Evolutionary conservation across 148 eudicot species (phyloP).

Genomic region (Agrostemma githago): DNA sequence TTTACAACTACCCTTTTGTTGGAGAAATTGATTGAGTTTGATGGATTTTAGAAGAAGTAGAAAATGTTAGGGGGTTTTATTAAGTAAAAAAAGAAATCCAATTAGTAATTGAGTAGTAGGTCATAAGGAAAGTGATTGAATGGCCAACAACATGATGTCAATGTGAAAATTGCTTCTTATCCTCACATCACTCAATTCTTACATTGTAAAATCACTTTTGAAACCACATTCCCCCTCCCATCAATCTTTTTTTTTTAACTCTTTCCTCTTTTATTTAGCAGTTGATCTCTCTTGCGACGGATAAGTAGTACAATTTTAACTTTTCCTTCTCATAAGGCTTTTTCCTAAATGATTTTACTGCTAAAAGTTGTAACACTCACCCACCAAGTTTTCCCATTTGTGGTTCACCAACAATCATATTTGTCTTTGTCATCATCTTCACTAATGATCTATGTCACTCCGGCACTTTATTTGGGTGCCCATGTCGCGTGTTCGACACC

Average conservation of each 20-base stretch:
- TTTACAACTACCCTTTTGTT: constrained; percentile 6
- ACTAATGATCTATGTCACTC: too few species aligned
- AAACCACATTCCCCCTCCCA: constrained; percentile 1
- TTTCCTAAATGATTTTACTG: constrained; percentile 45
- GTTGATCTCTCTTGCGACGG: too few species aligned
- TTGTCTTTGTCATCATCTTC: constrained; percentile 22
- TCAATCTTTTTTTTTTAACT: neutral
- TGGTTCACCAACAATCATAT: constrained; percentile 6
- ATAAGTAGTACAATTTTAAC: neutral
- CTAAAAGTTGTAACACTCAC: constrained; percentile 29
- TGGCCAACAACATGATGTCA: constrained; percentile 73
- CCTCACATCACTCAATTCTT: constrained; percentile 42
- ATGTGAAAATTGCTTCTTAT: constrained; percentile 49
- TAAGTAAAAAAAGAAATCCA: constrained; percentile 22
- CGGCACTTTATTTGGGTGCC: too few species aligned
- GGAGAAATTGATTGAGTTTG: constrained; percentile 1
- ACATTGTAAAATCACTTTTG: constrained; percentile 22
- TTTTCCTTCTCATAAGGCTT: constrained; percentile 15
- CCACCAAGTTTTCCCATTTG: constrained; percentile 11
- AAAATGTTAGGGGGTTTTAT: constrained; percentile 19
- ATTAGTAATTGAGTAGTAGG: constrained; percentile 37
- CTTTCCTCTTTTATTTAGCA: too few species aligned
- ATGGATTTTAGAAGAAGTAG: neutral
- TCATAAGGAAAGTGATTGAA: constrained; percentile 31
- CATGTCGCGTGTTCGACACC: too few species aligned